Conservation (phyloP, 1,284 basidiomycete genomes). For the Xerocomus minutiporus region DNA sequence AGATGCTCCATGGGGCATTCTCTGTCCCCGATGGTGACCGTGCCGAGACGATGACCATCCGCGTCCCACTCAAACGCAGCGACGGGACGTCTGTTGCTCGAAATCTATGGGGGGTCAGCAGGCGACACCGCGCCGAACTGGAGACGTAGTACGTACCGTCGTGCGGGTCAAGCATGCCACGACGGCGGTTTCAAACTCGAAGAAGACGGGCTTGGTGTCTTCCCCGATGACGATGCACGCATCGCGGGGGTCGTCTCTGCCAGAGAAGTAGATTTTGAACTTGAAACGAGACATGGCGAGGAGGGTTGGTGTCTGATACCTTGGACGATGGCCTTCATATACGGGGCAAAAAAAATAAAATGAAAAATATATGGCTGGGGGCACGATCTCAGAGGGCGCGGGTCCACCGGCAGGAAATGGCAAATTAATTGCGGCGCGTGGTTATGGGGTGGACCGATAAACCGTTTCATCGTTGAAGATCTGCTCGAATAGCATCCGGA, state of each 20-base stretch:
- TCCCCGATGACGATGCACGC: slow-evolving; percentile 64
- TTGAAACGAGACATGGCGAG: slow-evolving; percentile 31
- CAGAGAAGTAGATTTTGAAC: slow-evolving; percentile 65
- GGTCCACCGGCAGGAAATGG: slow-evolving; percentile 39
- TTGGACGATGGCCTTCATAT: slow-evolving; percentile 28
- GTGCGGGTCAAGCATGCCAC: slow-evolving; percentile 39
- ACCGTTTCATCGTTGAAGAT: slow-evolving; percentile 13
- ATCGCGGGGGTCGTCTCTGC: slow-evolving; percentile 59
- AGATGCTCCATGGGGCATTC: slow-evolving; percentile 60
- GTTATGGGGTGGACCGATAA: slow-evolving; percentile 14
- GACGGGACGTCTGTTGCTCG: slow-evolving; percentile 48
- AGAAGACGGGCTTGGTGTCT: slow-evolving; percentile 55
- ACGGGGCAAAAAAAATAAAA: slow-evolving; percentile 7
- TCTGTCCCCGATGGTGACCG: slow-evolving; percentile 49
- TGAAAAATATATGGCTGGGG: slow-evolving; percentile 5
- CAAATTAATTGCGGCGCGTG: slow-evolving; percentile 41
- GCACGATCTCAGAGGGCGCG: neutral
- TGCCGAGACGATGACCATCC: slow-evolving; percentile 52
- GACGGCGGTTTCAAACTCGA: slow-evolving; percentile 56
- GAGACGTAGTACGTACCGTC: slow-evolving; percentile 38
- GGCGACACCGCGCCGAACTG: too few species aligned
- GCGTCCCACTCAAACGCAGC: slow-evolving; percentile 60
- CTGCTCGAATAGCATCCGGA: slow-evolving; percentile 14
- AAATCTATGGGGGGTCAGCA: slow-evolving; percentile 30
- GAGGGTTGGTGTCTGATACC: slow-evolving; percentile 2